These are phyloP conservation scores for Eucalyptus curtisii DNA, from an alignment of 345 rosid genomes.

Conservation along the genomic window DNA sequence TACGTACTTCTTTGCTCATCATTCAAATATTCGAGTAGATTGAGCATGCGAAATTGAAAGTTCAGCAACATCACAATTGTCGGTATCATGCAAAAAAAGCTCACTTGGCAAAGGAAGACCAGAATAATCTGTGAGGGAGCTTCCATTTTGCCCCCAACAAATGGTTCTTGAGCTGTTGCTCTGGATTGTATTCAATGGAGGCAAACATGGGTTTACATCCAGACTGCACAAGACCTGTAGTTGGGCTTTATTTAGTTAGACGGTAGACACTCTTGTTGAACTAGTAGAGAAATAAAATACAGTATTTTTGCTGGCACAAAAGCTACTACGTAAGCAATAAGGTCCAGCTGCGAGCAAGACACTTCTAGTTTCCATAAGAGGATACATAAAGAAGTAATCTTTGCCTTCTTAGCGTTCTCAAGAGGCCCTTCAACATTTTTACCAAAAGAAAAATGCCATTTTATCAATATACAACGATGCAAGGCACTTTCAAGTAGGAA, in stretches of 20 bases:
- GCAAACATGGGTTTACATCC: not conserved
- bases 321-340: not conserved
- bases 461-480: no score
- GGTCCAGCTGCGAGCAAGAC: not conserved
- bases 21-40: not conserved
- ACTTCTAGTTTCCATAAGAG: not conserved
- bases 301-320: not conserved
- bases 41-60: not conserved
- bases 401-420: not conserved
- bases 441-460: no score
- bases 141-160: not conserved
- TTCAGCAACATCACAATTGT: not conserved
- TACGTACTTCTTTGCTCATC: not conserved
- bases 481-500: not conserved
- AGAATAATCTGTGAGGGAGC: not conserved
- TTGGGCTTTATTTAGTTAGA: not conserved
- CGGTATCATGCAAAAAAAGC: not conserved
- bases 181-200: not conserved
- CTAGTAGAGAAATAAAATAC: no score
- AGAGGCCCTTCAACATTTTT: not conserved
- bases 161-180: not conserved
- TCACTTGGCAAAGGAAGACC: not conserved
- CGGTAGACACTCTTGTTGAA: not conserved
- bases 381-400: not conserved
- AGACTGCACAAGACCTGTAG: not conserved